Percentiles rank a stretch among this genome's conserved stretches.
phyloP scores from a whole-genome alignment of 257 asterid genomes.

The Solanum virginianum region DNA sequence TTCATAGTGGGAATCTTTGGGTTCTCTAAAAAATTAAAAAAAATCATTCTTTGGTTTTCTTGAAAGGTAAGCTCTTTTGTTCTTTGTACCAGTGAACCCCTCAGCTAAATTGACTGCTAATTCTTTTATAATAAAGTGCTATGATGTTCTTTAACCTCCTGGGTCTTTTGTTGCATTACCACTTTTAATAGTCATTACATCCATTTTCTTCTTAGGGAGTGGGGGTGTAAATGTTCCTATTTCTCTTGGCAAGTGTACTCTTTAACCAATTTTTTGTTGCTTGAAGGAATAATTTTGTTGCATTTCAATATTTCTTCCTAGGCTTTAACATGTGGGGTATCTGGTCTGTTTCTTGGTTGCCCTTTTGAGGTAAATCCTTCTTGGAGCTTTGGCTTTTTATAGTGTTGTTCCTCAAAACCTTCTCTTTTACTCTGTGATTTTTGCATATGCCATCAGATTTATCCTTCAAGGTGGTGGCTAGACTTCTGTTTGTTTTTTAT shows the following conservation, averaged over 20 bases:
- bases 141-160: background rate
- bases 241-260: background rate
- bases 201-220: background rate
- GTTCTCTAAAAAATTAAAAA: slow-evolving; percentile 8
- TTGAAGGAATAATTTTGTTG: background rate
- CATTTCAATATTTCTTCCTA: background rate
- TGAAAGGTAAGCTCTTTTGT: slow-evolving; percentile 29
- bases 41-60: slow-evolving; percentile 14
- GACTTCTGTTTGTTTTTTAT: background rate
- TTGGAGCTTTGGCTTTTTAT: background rate
- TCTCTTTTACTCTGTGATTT: background rate
- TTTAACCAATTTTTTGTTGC: background rate
- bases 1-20: slow-evolving; percentile 51
- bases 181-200: background rate
- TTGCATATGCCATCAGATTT: background rate
- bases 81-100: background rate
- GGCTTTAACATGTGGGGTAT: background rate
- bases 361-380: background rate
- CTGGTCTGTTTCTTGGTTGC: background rate
- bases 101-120: slow-evolving; percentile 6
- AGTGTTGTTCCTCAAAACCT: background rate
- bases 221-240: background rate
- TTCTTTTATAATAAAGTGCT: background rate
- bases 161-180: background rate
- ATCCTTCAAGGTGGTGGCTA: background rate